phyloP scores from a whole-genome alignment of 768 basidiomycete genomes.

The Brasilioporus rufonigricans region DNA sequence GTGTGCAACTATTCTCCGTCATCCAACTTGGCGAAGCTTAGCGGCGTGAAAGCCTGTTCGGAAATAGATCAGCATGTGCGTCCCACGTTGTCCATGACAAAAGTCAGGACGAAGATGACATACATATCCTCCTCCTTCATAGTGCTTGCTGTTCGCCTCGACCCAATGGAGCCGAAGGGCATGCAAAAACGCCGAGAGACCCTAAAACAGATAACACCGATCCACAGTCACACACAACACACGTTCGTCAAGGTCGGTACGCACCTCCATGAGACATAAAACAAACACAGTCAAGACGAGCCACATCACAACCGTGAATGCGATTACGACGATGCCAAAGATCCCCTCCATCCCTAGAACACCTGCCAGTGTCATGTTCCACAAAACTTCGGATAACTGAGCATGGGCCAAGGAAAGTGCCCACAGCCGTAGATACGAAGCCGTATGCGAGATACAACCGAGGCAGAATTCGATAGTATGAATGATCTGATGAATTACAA shows the following conservation, averaged over 20 bases:
- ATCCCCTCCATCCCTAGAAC: constrained; percentile 63
- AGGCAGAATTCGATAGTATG: constrained; percentile 99
- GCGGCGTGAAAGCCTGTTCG: constrained; percentile 45
- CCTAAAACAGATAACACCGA: constrained; percentile 43
- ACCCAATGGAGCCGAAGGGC: constrained; percentile 98
- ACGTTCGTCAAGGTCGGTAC: constrained; percentile 28
- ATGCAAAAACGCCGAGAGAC: constrained; percentile 93
- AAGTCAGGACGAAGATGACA: constrained; percentile 34
- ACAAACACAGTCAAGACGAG: constrained; percentile 71
- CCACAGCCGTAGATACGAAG: constrained; percentile 92
- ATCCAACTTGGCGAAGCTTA: constrained; percentile 45
- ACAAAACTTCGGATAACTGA: constrained; percentile 92
- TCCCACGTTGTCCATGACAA: constrained; percentile 23
- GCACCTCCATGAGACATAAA: constrained; percentile 94
- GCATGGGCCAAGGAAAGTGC: constrained; percentile 97
- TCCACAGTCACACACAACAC: constrained; percentile 10
- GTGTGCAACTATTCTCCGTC: constrained; percentile 32
- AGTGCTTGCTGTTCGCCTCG: constrained; percentile 96
- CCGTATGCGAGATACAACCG: constrained; percentile 97
- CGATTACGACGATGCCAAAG: constrained; percentile 53
- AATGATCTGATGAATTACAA: constrained; percentile 95
- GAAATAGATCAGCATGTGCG: constrained; percentile 26
- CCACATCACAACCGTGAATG: constrained; percentile 68
- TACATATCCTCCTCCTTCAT: constrained; percentile 86
- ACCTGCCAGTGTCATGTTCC: constrained; percentile 77